Evolutionary conservation across 2,329 filamentous ascomycete species (phyloP), one percentile per base, ranked within the genome.

Genomic region (Aureobasidium melanogenum): DNA sequence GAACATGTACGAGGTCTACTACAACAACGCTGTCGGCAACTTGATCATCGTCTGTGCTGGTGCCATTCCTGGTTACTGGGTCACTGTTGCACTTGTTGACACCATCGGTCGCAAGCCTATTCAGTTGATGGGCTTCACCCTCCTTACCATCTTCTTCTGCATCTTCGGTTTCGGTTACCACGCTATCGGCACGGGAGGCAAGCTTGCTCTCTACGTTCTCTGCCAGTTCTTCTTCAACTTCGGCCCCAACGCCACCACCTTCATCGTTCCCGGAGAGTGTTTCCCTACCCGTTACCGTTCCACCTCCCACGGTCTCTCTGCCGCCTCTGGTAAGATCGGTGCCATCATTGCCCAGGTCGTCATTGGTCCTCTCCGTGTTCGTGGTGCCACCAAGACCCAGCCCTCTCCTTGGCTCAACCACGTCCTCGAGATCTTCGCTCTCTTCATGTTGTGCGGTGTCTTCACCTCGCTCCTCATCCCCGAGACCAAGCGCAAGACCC

Each of bases 21-120:
- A 85, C 77, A 89, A 88, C 74, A 89, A 85, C 8, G 87, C 88
- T 54, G 81, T 90, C 22, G 89, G 89, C 10, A 91, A 93, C 76
- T 76, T 92, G 67, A 89, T 92, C 66, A 81, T 92, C 55, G 85
- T 91, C 66, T 84, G 88, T 63, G 88, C 89, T 4, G 89, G 88
- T 62, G 87, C 89, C 51, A 88, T 92, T 15, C 89, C 89, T 0
- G 89, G 89, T 15, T 92, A 92, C 78, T 92, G 88, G 88, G 82
- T 90, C 17, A 89, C 88, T 0, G 88, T 91, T 6, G 84, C 84
- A 14, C 84, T 83, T 1, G 84, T 91, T 61, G 88, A 93, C 73
- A 88, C 81, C 1, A 68, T 91, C 15, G 89, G 88, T 59, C 87
- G 89, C 69, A 91, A 90, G 77, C 83, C 88, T 1, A 90, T 93